Conservation (phyloP, 257 asterid genomes). For the Echium plantagineum region DNA sequence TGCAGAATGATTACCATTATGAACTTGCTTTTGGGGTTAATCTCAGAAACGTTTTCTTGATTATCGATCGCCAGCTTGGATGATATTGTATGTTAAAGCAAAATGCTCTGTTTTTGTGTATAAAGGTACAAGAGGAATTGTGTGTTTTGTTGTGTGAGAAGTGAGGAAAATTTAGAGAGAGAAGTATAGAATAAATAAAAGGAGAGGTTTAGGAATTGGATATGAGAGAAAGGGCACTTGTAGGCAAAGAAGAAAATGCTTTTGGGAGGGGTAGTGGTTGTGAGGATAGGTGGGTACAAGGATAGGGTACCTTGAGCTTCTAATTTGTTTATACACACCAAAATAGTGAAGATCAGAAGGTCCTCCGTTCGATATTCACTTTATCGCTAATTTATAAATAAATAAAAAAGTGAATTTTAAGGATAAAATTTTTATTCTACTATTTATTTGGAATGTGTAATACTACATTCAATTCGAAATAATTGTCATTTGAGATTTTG, state of each 20-base stretch:
- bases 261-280: not conserved
- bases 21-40: conserved; percentile 56
- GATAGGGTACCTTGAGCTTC: conserved; percentile 1
- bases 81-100: not conserved
- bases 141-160: not conserved
- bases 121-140: not conserved
- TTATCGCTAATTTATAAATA: too few relatives aligned
- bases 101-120: conserved; percentile 4
- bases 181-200: conserved; percentile 11
- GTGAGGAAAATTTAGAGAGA: conserved; percentile 9
- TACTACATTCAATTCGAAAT: too few relatives aligned
- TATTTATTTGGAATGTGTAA: too few relatives aligned
- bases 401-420: too few relatives aligned
- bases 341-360: too few relatives aligned
- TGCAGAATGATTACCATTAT: conserved; percentile 38
- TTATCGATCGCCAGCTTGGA: conserved; percentile 28
- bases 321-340: too few relatives aligned
- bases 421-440: too few relatives aligned
- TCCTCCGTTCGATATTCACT: too few relatives aligned
- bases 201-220: conserved; percentile 29
- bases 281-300: not conserved
- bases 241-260: conserved; percentile 7
- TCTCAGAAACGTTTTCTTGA: conserved; percentile 45
- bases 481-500: too few relatives aligned
- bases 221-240: conserved; percentile 25